Base-by-base conservation (phyloP, 106 monocot genomes). In the Posidonia australis region DNA sequence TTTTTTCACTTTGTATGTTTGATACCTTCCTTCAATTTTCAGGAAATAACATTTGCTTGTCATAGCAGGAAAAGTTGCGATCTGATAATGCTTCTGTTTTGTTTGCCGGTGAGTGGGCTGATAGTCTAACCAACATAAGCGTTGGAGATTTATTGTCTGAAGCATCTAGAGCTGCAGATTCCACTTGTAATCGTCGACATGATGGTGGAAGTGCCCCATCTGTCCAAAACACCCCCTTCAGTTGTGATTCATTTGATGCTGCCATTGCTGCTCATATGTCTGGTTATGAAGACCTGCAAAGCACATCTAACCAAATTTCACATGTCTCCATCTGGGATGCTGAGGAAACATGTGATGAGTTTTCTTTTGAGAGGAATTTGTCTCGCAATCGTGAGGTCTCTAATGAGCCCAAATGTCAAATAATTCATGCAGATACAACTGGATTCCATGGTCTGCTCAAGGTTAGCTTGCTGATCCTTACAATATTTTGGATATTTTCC, bases 341-440 rank as follows among this genome's bases (percentile, higher is more conserved):
- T 20, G 98, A 98, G 68, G 98, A 98, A 75, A 91, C 98, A 5
- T 85, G 98, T 64, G 98, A 98, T 67, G 98, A 66, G 32, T 91
- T 98, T 60, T 87, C 87, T 25, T 98, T 96, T 76, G 22, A 44
- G 48, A 45, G 17, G 54, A 22, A 43, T 51, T 58, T 68, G 22
- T 27, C 65, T 60, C 9, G 26, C 20, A 73, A 64, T 62, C 67
- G 13, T 28, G 65, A 74, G 59, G 46, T 58, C 26, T 45, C 47
- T 30, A 26, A 11, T 41, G 51, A 51, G 13, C 46, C 42, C 6
- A 28, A 17, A 25, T 62, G 42, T 41, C 49, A 76, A 36, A 41
- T 31, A 29, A 21, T 13, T 72, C 25, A 30, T 46, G 31, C 69
- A 57, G 67, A 30, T 60, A 71, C 78, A 18, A 21, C 44, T 60